Percentiles rank a stretch among this genome's conserved stretches.
These are phyloP conservation scores for Alternaria gansuensis DNA, from an alignment of 2,329 filamentous ascomycete genomes.

Conservation along the genomic window DNA sequence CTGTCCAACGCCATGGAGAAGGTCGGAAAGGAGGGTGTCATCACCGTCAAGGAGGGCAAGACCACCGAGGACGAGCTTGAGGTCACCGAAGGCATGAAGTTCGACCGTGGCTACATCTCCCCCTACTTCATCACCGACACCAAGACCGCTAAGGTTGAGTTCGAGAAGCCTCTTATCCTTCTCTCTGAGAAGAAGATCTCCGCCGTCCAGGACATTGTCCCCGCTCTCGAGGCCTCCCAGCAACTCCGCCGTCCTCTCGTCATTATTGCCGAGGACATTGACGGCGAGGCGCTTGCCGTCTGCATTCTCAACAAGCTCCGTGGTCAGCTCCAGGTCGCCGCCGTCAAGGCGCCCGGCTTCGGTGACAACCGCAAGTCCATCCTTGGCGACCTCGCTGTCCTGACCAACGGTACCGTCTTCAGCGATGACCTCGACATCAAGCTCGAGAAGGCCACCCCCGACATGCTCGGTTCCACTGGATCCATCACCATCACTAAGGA, in stretches of 20 bases:
- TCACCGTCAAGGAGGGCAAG: slow-evolving; percentile 99
- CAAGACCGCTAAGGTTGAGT: slow-evolving; percentile 99
- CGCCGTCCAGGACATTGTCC: slow-evolving; percentile 97
- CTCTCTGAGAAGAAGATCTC: slow-evolving; percentile 99
- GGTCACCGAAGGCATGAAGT: slow-evolving; percentile 99
- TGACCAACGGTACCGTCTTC: slow-evolving; percentile 98
- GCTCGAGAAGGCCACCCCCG: slow-evolving; percentile 95
- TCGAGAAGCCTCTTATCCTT: slow-evolving; percentile 98
- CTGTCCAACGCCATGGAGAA: slow-evolving; percentile 99
- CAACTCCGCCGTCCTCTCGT: slow-evolving; percentile 93
- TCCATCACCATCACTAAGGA: slow-evolving; percentile 99
- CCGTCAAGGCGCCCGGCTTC: slow-evolving; percentile 98
- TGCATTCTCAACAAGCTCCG: slow-evolving; percentile 99
- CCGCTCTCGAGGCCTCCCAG: slow-evolving; percentile 95
- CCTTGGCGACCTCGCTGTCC: slow-evolving; percentile 92
- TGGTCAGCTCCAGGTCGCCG: slow-evolving; percentile 97
- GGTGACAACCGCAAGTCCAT: slow-evolving; percentile 99
- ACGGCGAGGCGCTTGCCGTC: slow-evolving; percentile 96
- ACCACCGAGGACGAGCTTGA: slow-evolving; percentile 97
- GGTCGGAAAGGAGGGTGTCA: slow-evolving; percentile 99
- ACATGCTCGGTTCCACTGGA: slow-evolving; percentile 95
- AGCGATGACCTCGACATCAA: slow-evolving; percentile 98
- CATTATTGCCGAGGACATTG: slow-evolving; percentile 99
- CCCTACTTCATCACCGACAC: slow-evolving; percentile 99
- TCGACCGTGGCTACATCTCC: slow-evolving; percentile 97